Evolutionary conservation across 371 early-diverging fungal species (phyloP).

Genomic region (Furculomyces boomerangus): DNA sequence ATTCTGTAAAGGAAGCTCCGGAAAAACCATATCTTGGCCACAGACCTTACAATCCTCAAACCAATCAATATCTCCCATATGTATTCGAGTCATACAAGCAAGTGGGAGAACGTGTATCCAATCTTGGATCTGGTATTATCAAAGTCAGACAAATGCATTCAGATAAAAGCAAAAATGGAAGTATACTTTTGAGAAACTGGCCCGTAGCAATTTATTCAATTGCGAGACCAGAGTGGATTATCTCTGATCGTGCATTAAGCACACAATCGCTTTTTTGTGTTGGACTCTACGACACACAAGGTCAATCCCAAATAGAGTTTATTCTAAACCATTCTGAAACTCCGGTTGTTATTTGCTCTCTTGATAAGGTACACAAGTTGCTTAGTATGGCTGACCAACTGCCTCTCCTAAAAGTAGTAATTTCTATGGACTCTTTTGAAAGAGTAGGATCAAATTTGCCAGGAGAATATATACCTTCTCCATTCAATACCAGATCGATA

Average conservation of each 20-base stretch:
- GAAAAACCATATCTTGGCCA: conserved; percentile 33
- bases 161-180: neutral
- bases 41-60: conserved; percentile 24
- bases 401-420: conserved; percentile 39
- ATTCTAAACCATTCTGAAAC: conserved; percentile 59
- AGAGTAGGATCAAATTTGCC: neutral
- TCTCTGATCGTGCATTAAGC: conserved; percentile 62
- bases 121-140: conserved; percentile 37
- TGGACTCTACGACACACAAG: conserved; percentile 78
- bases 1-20: conserved; percentile 1
- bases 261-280: conserved; percentile 40
- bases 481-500: conserved; percentile 16
- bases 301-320: conserved; percentile 54
- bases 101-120: conserved; percentile 29
- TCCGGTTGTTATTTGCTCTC: conserved; percentile 44
- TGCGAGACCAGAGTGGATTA: conserved; percentile 83
- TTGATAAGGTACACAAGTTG: conserved; percentile 64
- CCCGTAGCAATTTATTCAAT: conserved; percentile 60
- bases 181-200: neutral
- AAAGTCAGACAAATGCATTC: conserved; percentile 8
- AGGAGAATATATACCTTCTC: conserved; percentile 40
- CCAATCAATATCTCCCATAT: conserved; percentile 31
- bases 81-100: conserved; percentile 42
- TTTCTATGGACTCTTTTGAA: conserved; percentile 47
- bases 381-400: conserved; percentile 32